phyloP scores from a whole-genome alignment of 257 asterid species.

The Nicotiana obtusifolia region DNA sequence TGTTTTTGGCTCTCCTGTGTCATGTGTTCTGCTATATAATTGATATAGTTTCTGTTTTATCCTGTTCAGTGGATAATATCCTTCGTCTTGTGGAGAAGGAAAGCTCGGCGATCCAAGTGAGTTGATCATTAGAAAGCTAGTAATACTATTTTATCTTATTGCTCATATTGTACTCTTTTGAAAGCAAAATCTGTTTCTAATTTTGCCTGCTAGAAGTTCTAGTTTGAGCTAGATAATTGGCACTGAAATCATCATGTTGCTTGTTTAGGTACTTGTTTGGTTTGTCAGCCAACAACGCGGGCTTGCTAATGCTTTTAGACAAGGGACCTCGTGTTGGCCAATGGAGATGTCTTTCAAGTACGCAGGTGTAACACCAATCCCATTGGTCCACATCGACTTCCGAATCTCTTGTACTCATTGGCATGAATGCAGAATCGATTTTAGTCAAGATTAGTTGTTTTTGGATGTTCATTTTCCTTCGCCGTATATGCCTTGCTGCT shows the following conservation, averaged over 20 bases:
- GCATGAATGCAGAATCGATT: conserved; percentile 9
- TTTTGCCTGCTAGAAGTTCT: background rate
- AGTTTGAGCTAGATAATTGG: background rate
- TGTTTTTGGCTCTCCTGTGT: background rate
- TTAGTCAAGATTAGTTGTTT: conserved; percentile 1
- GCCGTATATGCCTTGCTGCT: conserved; percentile 20
- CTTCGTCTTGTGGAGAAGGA: conserved; percentile 65
- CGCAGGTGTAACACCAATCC: conserved; percentile 26
- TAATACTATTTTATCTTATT: background rate
- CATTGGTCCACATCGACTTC: conserved; percentile 12
- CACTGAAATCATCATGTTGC: background rate
- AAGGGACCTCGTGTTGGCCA: conserved; percentile 62
- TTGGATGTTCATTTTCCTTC: conserved; percentile 1
- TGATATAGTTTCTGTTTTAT: conserved; percentile 21
- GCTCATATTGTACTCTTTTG: background rate
- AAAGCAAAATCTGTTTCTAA: background rate
- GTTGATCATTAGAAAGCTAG: conserved; percentile 21
- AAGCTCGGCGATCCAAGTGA: conserved; percentile 71
- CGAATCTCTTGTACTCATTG: conserved; percentile 13
- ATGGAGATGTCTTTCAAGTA: conserved; percentile 51
- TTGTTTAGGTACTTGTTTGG: conserved; percentile 73
- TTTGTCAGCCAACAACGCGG: conserved; percentile 52
- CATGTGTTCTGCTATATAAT: background rate
- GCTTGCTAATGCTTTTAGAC: conserved; percentile 69
- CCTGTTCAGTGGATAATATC: conserved; percentile 71